These are phyloP conservation scores for Begonia masoniana DNA, from an alignment of 306 rosid genomes.

Conservation along the genomic window DNA sequence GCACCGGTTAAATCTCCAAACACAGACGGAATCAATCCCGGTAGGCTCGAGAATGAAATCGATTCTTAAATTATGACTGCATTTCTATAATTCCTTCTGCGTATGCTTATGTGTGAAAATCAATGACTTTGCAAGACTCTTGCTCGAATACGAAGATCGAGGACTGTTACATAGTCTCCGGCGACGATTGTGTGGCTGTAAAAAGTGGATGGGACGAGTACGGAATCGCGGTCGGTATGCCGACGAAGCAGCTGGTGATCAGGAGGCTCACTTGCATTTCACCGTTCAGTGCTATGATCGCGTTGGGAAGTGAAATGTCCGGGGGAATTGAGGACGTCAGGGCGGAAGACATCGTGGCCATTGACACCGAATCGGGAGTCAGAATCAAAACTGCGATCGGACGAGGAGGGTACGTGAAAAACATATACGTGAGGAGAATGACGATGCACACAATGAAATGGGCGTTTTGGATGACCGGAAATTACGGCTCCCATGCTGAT, in stretches of 20 bases:
- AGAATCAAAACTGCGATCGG: conserved; percentile 70
- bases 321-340: conserved; percentile 73
- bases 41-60: conserved; percentile 14
- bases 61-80: not conserved
- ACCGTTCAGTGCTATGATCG: conserved; percentile 65
- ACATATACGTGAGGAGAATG: conserved; percentile 51
- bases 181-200: conserved; percentile 74
- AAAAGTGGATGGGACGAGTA: conserved; percentile 87
- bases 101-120: too few species aligned
- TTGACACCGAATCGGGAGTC: conserved; percentile 51
- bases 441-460: conserved; percentile 65
- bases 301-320: conserved; percentile 76
- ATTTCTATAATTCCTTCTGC: not conserved
- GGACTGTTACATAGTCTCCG: conserved; percentile 79
- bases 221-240: conserved; percentile 66
- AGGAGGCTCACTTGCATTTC: conserved; percentile 66
- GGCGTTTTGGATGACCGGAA: conserved; percentile 74
- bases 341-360: conserved; percentile 57
- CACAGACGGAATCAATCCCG: conserved; percentile 63
- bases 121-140: conserved; percentile 27
- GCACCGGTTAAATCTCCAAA: conserved; percentile 43
- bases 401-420: conserved; percentile 69
- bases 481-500: conserved; percentile 69
- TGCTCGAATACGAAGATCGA: conserved; percentile 68
- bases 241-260: conserved; percentile 51